phyloP scores from a whole-genome alignment of 345 rosid species.

The Corchorus capsularis region DNA sequence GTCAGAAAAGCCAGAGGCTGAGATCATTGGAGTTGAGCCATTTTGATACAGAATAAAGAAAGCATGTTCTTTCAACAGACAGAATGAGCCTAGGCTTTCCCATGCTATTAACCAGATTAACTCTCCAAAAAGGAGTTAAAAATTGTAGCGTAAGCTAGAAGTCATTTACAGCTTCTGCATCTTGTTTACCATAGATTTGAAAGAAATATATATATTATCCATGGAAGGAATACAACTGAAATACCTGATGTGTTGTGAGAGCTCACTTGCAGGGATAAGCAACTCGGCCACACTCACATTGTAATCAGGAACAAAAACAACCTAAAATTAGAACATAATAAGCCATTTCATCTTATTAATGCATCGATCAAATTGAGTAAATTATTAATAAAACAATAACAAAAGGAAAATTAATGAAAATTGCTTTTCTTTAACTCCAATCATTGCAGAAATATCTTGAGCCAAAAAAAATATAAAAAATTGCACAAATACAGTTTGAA shows the following conservation, averaged over 20 bases:
- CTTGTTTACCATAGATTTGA: not conserved
- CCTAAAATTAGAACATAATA: slow-evolving; percentile 39
- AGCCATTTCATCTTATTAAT: not conserved
- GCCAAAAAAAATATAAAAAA: too few species aligned
- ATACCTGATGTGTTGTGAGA: slow-evolving; percentile 84
- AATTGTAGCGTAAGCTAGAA: not conserved
- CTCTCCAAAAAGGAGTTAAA: not conserved
- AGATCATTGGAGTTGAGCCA: not conserved
- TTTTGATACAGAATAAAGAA: not conserved
- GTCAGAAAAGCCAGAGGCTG: not conserved
- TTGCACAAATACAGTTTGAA: not conserved
- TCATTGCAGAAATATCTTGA: not conserved
- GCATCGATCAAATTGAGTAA: not conserved
- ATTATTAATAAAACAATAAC: not conserved
- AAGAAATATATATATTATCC: not conserved
- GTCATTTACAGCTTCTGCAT: slow-evolving; percentile 3
- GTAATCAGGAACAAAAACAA: slow-evolving; percentile 77
- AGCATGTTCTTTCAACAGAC: not conserved
- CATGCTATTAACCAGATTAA: not conserved
- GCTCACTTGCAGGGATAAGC: slow-evolving; percentile 89
- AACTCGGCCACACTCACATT: slow-evolving; percentile 83
- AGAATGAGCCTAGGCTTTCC: slow-evolving; percentile 9
- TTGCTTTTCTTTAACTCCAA: not conserved
- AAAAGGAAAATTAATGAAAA: not conserved
- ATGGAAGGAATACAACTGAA: slow-evolving; percentile 17